These are phyloP conservation scores for Clitopilus hobsonii DNA, from an alignment of 768 basidiomycete genomes.

Conservation along the genomic window DNA sequence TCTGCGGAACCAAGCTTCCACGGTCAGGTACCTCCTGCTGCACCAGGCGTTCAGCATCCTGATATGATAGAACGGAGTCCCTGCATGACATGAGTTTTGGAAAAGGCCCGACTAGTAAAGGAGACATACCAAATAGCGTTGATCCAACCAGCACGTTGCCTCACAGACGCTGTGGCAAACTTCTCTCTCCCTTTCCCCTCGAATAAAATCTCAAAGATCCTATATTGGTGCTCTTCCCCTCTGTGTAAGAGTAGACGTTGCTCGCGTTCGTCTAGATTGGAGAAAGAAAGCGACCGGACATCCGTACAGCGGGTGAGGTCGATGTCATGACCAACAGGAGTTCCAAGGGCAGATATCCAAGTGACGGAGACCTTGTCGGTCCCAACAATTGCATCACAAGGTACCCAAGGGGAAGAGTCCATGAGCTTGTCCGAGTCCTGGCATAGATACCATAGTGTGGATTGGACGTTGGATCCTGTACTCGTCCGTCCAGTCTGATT, in stretches of 20 bases:
- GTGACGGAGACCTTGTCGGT: slow-evolving; percentile 37
- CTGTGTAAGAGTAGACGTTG: slow-evolving; percentile 31
- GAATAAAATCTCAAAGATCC: slow-evolving; percentile 64
- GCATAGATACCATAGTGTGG: slow-evolving; percentile 48
- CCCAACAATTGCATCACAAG: slow-evolving; percentile 35
- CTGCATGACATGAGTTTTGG: slow-evolving; percentile 23
- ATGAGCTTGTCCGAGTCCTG: slow-evolving; percentile 15
- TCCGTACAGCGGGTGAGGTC: slow-evolving; percentile 51
- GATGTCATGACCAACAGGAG: slow-evolving; percentile 35
- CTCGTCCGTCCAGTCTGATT: not conserved
- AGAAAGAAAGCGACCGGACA: slow-evolving; percentile 50
- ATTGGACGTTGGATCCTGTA: slow-evolving; percentile 13
- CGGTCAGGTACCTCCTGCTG: too few species aligned
- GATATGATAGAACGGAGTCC: slow-evolving; percentile 51
- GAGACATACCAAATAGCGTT: slow-evolving; percentile 60
- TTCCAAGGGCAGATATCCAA: slow-evolving; percentile 37
- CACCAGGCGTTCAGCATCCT: slow-evolving; percentile 9
- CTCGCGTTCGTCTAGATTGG: slow-evolving; percentile 41
- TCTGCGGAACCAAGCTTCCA: not conserved
- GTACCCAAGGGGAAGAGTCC: slow-evolving; percentile 37
- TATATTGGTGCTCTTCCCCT: slow-evolving; percentile 35
- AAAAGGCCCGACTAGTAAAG: not conserved
- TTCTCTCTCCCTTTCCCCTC: slow-evolving; percentile 46
- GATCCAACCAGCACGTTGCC: slow-evolving; percentile 70
- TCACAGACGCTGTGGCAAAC: slow-evolving; percentile 57